Percentiles rank a stretch among this genome's conserved stretches.
Evolutionary conservation across 345 rosid genomes (phyloP).

Genomic region (Boechera stricta): DNA sequence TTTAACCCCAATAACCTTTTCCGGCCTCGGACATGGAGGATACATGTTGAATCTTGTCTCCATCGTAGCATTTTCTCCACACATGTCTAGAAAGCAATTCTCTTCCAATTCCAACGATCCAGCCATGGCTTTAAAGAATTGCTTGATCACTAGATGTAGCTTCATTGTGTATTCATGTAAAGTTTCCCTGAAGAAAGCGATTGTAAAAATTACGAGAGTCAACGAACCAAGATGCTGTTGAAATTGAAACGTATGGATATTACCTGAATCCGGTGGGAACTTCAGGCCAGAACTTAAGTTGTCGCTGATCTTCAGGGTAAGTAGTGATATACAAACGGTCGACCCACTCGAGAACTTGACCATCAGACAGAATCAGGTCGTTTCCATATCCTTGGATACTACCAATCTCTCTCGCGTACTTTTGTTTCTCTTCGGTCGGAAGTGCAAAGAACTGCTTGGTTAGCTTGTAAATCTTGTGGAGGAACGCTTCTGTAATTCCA

Average conservation of each 20-base stretch:
- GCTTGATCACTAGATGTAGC: constrained; percentile 26
- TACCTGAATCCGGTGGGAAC: constrained; percentile 63
- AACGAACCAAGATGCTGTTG: constrained; percentile 1
- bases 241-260: background rate
- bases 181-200: constrained; percentile 40
- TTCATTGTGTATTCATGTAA: constrained; percentile 50
- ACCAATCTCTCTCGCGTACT: constrained; percentile 55
- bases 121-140: constrained; percentile 60
- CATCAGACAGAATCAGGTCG: constrained; percentile 63
- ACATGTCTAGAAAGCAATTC: constrained; percentile 52
- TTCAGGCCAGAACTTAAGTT: constrained; percentile 65
- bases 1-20: constrained; percentile 55
- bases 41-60: constrained; percentile 61
- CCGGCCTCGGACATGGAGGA: constrained; percentile 69
- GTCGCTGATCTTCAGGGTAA: constrained; percentile 53
- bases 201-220: background rate
- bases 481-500: constrained; percentile 54
- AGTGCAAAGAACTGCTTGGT: constrained; percentile 61
- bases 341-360: constrained; percentile 76
- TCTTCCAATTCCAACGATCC: constrained; percentile 56
- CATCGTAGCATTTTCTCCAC: constrained; percentile 49
- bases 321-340: constrained; percentile 61
- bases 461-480: constrained; percentile 57
- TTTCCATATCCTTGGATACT: constrained; percentile 74
- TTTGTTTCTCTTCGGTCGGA: constrained; percentile 60